Evolutionary conservation across 441 rosid species (phyloP).

Genomic region (Erysimum pusillum): DNA sequence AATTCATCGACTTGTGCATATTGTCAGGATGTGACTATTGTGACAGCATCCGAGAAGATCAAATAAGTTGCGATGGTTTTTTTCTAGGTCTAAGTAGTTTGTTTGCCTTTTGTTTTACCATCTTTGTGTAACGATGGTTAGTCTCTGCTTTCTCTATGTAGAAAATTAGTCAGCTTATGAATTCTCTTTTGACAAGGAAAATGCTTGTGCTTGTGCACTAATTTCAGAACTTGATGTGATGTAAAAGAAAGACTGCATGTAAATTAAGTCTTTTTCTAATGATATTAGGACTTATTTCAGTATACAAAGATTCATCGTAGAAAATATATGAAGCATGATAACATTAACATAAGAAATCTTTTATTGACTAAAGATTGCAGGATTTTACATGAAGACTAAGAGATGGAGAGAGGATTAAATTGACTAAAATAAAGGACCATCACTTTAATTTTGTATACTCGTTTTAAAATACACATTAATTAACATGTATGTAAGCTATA

Average conservation of each 20-base stretch:
- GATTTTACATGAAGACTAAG: conserved; percentile 27
- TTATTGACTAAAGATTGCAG: conserved; percentile 4
- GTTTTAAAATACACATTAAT: too few relatives aligned
- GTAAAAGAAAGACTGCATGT: conserved; percentile 12
- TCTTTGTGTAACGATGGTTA: conserved; percentile 1
- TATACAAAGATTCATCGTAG: conserved; percentile 17
- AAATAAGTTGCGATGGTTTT: conserved; percentile 16
- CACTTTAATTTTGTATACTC: too few relatives aligned
- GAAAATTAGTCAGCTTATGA: conserved; percentile 22
- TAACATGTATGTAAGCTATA: too few relatives aligned
- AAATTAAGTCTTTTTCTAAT: conserved; percentile 15
- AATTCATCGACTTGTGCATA: conserved; percentile 94
- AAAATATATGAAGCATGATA: not conserved
- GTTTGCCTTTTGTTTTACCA: not conserved
- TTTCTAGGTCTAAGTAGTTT: conserved; percentile 32
- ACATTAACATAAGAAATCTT: not conserved
- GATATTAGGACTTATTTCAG: conserved; percentile 18
- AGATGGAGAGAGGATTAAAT: conserved; percentile 31
- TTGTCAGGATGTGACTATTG: conserved; percentile 99
- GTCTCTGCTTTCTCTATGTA: conserved; percentile 29
- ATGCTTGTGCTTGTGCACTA: conserved; percentile 22
- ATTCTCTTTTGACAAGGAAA: conserved; percentile 19
- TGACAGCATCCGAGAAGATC: conserved; percentile 74
- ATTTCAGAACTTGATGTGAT: conserved; percentile 21
- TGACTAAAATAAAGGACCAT: too few relatives aligned